Base-by-base conservation (phyloP, 2,329 filamentous ascomycete species). In the Emmonsiellopsis sp. region DNA sequence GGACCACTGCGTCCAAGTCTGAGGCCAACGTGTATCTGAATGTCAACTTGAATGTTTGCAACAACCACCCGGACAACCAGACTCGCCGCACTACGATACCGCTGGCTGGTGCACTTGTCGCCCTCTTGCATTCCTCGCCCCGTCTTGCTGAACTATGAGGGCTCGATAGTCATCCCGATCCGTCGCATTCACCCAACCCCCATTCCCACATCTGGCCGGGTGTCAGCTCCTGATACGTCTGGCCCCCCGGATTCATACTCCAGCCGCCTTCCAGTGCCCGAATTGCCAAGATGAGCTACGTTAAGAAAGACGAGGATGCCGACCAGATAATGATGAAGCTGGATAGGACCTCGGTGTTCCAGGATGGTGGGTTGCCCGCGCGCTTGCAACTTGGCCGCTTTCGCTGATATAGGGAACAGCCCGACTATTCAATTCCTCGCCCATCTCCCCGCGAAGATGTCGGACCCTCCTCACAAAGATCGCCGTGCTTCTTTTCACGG, bases 241-340 rank as follows among this genome's bases (percentile, higher is more conserved):
- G 33, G n/a, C 13, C 32, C 31, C 51, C 34, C 32, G 51, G 42
- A 39, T 36, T 36, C 43, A 31, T 49, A 42, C 51, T 49, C 14
- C 31, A 42, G 11, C 9, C 17, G n/a, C 34, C 39, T 32, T 55
- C 59, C 57, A 61, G 61, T 60, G 56, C 58, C 58, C 39, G 36
- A 17, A 47, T 52, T 58, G 58, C 57, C 69, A 71, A 57, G 27
- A 95, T 95, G 91, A 93, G 87, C 76, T 95, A 93, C 82, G 86
- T 92, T 79, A 98, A 98, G 79, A 97, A 95, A 80, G 92, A 98
- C 74, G 93, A 97, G 81, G 93, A 98, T 78, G 88, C 86, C 69
- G 92, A 96, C 71, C 83, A 86, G 71, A 86, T 87, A 69, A 82
- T 97, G 77, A 87, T 97, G 79, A 95, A 92, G 81, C 89, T 97